Base-by-base conservation (phyloP, 495 filamentous ascomycete genomes). In the Cenococcum geophilum region DNA sequence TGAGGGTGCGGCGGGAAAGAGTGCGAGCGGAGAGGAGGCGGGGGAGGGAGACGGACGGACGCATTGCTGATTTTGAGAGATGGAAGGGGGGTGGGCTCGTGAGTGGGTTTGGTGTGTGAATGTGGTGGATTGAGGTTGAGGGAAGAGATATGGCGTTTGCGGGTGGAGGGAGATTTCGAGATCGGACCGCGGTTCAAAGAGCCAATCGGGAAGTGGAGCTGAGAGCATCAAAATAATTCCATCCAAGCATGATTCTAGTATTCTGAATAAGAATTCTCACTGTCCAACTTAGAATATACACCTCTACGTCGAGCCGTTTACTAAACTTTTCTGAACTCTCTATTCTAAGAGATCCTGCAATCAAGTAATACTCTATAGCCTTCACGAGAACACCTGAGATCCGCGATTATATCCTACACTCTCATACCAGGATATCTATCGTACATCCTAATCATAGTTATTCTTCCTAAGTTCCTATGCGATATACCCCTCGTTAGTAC, bases 401-500 rank as follows among this genome's bases (percentile, higher is more conserved):
- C 12, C 14, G 11, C 4, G 4, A 18, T 16, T 10, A 45, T 45
- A 45, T 14, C 40, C 18, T 18, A 45, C 40, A 45, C 14, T 45
- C 40, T 18, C 1, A 16, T 45, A 16, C 18, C 40, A 14, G 18
- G 40, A 18, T 45, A 45, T 45, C 27, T 45, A 45, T 45, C 40
- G 40, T 45, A 45, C 40, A 45, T 10, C 12, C 12, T 18, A 45
- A 4, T 45, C 40, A 14, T 16, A 45, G 40, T 16, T 6, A 3
- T 32, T 32, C 27, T 32, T 45, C 11, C 40, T 18, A 45, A 45
- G 12, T 23, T 8, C 49, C 25, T 23, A 68, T n/a, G 51, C 54
- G 59, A 68, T 68, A 48, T 60, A 68, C 36, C 66, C 66, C n/a
- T 61, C 59, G n/a, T 42, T 43, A n/a, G 16, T 54, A 16, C 36